These are phyloP conservation scores for Phytophthora fragariae DNA, from an alignment of 352 stramenopile genomes.

Conservation along the genomic window DNA sequence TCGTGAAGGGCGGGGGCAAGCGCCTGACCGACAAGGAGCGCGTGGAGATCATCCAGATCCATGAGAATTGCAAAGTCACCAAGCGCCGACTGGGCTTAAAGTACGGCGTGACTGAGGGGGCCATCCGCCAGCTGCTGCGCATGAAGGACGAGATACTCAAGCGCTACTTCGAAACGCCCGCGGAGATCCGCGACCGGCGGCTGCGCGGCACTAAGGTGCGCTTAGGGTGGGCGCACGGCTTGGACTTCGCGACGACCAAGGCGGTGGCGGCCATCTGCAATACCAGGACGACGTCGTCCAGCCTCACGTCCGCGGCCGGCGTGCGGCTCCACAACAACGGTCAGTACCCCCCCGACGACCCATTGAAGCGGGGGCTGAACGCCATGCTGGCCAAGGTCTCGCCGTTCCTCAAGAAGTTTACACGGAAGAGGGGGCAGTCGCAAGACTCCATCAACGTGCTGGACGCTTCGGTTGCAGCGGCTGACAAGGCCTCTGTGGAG, in stretches of 20 bases:
- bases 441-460: constrained; percentile 17
- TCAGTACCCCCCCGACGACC: constrained; percentile 74
- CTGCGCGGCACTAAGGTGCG: constrained; percentile 62
- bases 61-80: constrained; percentile 79
- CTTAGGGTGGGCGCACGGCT: background rate
- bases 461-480: constrained; percentile 16
- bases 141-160: constrained; percentile 86
- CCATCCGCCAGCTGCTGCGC: constrained; percentile 81
- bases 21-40: constrained; percentile 84
- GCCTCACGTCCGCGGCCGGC: constrained; percentile 3
- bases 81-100: constrained; percentile 81
- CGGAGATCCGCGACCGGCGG: constrained; percentile 76
- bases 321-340: constrained; percentile 2
- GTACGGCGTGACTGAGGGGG: constrained; percentile 80
- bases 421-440: constrained; percentile 35
- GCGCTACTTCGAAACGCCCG: constrained; percentile 83
- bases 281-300: constrained; percentile 3
- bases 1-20: constrained; percentile 73
- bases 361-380: constrained; percentile 73
- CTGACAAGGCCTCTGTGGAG: constrained; percentile 5
- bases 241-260: background rate
- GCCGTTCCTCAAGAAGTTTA: constrained; percentile 74
- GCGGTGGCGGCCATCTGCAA: background rate
- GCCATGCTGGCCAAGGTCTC: constrained; percentile 57
- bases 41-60: constrained; percentile 86